phyloP scores from a whole-genome alignment of 176 grass and related monocot species.

The Triticum timopheevii region DNA sequence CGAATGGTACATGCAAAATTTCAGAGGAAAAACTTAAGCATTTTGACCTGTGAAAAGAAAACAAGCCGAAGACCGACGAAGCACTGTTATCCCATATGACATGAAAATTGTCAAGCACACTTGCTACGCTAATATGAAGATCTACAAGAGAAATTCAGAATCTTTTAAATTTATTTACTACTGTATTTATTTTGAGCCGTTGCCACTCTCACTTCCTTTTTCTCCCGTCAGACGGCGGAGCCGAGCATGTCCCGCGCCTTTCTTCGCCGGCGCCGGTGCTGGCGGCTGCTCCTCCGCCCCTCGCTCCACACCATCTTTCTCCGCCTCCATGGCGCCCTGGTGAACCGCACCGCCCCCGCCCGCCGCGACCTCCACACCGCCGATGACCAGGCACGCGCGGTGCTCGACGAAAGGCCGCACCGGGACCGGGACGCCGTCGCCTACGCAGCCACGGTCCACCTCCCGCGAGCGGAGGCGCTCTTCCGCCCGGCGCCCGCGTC shows the following conservation, averaged over 20 bases:
- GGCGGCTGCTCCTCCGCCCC: neutral
- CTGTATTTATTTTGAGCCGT: too few species aligned
- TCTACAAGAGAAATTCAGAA: too few species aligned
- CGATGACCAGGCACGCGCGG: neutral
- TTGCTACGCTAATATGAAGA: too few species aligned
- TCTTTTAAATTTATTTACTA: too few species aligned
- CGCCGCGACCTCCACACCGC: neutral
- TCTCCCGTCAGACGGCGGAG: neutral
- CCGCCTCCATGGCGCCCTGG: neutral
- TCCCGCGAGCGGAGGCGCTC: constrained; percentile 11
- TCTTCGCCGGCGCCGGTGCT: neutral
- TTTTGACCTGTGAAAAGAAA: too few species aligned
- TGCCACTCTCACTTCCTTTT: too few species aligned
- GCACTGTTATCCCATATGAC: too few species aligned
- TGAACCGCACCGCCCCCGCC: neutral
- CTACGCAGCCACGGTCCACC: constrained; percentile 18
- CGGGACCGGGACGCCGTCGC: neutral
- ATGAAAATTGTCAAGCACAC: too few species aligned
- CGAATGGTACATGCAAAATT: too few species aligned
- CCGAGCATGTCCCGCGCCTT: neutral
- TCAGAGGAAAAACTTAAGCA: too few species aligned
- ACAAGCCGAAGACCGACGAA: too few species aligned
- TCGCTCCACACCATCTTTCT: neutral
- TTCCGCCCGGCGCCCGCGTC: neutral
- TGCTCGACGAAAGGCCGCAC: neutral